These are phyloP conservation scores for Arctium lappa DNA, from an alignment of 129 eudicot species.

Conservation along the genomic window DNA sequence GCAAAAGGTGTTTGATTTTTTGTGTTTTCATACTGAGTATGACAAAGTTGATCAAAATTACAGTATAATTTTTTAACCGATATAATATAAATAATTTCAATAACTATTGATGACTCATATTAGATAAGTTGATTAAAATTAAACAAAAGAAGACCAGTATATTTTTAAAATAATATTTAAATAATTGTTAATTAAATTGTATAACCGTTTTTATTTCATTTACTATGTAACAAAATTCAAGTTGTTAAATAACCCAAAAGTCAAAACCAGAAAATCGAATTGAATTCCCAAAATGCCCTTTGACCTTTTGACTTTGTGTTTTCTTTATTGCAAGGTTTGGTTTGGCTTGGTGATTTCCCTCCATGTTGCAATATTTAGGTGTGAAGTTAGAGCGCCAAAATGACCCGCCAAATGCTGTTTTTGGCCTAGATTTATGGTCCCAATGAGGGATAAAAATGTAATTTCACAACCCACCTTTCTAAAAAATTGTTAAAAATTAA, in stretches of 20 bases:
- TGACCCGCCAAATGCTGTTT: conserved; percentile 28
- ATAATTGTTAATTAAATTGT: not conserved
- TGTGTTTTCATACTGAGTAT: too few relatives aligned
- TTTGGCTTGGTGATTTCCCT: conserved; percentile 17
- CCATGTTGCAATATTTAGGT: conserved; percentile 18
- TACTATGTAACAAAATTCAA: not conserved
- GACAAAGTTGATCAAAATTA: not conserved
- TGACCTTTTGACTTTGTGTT: not conserved
- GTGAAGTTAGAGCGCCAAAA: conserved; percentile 34
- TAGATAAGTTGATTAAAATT: not conserved
- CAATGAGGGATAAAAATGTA: conserved; percentile 7
- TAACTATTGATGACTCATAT: not conserved
- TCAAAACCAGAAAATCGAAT: not conserved
- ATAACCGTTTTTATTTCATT: not conserved
- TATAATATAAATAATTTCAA: not conserved
- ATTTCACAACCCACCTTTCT: not conserved
- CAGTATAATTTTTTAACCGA: not conserved
- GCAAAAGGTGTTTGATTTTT: not conserved
- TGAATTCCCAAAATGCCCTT: conserved; percentile 20
- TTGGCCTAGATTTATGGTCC: not conserved
- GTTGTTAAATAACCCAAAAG: not conserved
- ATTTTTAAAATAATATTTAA: too few relatives aligned
- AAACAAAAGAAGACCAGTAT: not conserved
- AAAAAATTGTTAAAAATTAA: not conserved
- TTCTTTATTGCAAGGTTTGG: not conserved